phyloP scores from a whole-genome alignment of 2,329 filamentous ascomycete species.

The Rugonectria rugulosa region DNA sequence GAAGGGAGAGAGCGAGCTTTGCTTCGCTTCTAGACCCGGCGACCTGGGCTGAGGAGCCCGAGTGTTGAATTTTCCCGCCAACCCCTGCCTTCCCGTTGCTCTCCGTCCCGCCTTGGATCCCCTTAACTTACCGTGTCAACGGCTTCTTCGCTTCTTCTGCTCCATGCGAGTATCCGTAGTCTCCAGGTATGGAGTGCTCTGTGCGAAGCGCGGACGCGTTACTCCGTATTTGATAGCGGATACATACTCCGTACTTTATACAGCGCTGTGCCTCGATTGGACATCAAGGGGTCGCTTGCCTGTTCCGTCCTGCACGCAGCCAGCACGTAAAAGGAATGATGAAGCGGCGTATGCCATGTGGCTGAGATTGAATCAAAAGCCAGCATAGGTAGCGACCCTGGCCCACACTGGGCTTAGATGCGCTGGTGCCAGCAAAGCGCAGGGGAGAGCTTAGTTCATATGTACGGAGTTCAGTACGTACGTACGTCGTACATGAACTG shows the following conservation, averaged over 20 bases:
- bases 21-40: background rate
- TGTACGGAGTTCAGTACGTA: background rate
- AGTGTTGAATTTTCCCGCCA: background rate
- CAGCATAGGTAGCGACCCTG: slow-evolving; percentile 3
- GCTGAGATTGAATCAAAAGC: slow-evolving; percentile 14
- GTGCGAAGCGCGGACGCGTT: too few relatives aligned
- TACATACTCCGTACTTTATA: background rate
- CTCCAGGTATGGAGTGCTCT: too few relatives aligned
- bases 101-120: too few relatives aligned
- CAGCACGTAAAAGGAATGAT: background rate
- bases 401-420: slow-evolving; percentile 15
- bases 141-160: too few relatives aligned
- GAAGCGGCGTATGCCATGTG: slow-evolving; percentile 26
- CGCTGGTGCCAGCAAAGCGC: slow-evolving; percentile 19
- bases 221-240: too few relatives aligned
- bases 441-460: too few relatives aligned
- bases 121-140: too few relatives aligned
- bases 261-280: background rate
- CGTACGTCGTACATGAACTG: too few relatives aligned
- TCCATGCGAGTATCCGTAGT: too few relatives aligned
- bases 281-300: too few relatives aligned
- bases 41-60: too few relatives aligned
- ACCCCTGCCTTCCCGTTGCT: background rate
- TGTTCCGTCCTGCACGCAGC: too few relatives aligned
- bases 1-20: background rate